These are phyloP conservation scores for Sporothrix schenckii DNA, from an alignment of 2,329 filamentous ascomycete species.

Conservation along the genomic window DNA sequence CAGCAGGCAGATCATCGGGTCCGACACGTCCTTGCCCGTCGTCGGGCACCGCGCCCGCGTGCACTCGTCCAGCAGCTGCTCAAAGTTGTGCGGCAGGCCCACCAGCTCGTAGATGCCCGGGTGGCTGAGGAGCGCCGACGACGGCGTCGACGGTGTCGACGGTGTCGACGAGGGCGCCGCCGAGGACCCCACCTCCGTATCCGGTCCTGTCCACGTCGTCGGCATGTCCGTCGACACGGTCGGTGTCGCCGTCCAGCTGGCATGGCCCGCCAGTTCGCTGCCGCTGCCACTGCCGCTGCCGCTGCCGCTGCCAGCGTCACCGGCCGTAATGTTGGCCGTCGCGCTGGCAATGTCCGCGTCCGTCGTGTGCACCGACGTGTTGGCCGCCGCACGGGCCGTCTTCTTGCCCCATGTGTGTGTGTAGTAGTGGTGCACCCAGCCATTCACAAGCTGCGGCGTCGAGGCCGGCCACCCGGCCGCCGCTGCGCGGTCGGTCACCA, in stretches of 20 bases:
- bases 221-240: no score
- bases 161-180: no score
- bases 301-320: no score
- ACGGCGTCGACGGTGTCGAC: background rate
- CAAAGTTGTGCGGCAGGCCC: constrained; percentile 87
- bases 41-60: constrained; percentile 82
- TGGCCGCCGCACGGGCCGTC: background rate
- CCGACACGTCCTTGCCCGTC: constrained; percentile 86
- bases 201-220: no score
- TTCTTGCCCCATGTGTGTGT: constrained; percentile 37
- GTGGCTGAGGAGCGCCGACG: constrained; percentile 65
- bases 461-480: constrained; percentile 55
- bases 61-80: constrained; percentile 88
- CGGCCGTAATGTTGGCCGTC: no score
- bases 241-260: no score
- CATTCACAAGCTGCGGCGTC: constrained; percentile 54
- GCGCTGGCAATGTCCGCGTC: no score
- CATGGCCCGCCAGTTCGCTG: no score
- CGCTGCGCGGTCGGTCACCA: constrained; percentile 46
- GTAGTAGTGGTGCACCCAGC: constrained; percentile 70
- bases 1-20: constrained; percentile 89
- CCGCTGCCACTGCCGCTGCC: no score
- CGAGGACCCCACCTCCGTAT: no score
- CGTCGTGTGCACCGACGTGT: no score
- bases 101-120: constrained; percentile 93